Evolutionary conservation across 148 eudicot species (phyloP).

Genomic region (Rhododendron ovatum): DNA sequence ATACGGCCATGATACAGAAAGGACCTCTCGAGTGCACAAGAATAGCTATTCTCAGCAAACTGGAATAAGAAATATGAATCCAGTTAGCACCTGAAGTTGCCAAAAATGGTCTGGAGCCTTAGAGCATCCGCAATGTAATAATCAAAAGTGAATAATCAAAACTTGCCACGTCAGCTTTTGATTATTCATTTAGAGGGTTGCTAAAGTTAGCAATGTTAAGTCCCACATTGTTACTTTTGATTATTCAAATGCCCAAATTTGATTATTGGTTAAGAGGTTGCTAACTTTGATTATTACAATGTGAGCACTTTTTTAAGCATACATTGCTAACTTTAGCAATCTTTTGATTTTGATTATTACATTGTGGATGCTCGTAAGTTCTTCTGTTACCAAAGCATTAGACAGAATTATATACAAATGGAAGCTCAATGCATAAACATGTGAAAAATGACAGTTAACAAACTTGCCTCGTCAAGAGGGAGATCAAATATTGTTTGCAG

Average conservation of each 20-base stretch:
- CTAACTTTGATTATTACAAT: too few relatives aligned
- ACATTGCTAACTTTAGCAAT: too few relatives aligned
- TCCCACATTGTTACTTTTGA: too few relatives aligned
- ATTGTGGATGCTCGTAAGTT: background rate
- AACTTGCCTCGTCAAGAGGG: conserved; percentile 78
- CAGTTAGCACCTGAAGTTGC: conserved; percentile 13
- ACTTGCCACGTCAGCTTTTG: too few relatives aligned
- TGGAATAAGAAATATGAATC: conserved; percentile 27
- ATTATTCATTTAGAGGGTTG: too few relatives aligned
- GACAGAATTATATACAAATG: background rate
- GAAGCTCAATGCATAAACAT: background rate
- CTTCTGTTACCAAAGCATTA: background rate
- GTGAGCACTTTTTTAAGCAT: too few relatives aligned
- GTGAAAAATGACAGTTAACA: conserved; percentile 7
- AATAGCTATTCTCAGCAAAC: conserved; percentile 85
- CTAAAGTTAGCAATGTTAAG: too few relatives aligned
- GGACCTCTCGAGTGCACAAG: conserved; percentile 95
- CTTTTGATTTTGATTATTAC: too few relatives aligned
- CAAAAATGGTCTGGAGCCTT: background rate
- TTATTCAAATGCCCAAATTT: too few relatives aligned
- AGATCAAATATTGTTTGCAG: conserved; percentile 83
- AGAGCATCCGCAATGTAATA: too few relatives aligned
- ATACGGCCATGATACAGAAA: conserved; percentile 96
- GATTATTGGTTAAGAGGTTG: too few relatives aligned
- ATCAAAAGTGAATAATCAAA: too few relatives aligned